Base-by-base conservation (phyloP, 2,329 filamentous ascomycete species). In the Emergomyces orientalis region DNA sequence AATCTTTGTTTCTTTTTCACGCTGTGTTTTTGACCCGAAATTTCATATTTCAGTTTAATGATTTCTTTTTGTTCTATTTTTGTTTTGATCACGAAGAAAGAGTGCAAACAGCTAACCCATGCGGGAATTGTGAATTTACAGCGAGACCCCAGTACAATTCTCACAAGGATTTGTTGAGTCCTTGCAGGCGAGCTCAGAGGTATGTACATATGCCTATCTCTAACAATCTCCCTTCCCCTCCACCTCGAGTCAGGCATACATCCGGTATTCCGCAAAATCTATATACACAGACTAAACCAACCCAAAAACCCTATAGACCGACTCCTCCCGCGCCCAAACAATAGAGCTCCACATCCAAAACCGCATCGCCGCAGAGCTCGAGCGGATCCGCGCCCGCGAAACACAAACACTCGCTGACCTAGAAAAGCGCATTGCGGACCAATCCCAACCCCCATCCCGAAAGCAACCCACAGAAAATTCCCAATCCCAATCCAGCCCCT, bases 291-390 rank as follows among this genome's bases (percentile, higher is more conserved):
- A 45, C 56, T 59, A 59, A 59, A 5, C 1, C 34, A 41, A 43
- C 22, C 34, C 47, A 49, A 57, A 4, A 37, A 57, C 22, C 30
- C 32, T n/a, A 64, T 74, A 97, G 93, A 93, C 89, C 77, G 92
- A 97, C 79, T 86, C 87, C 64, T 92, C 91, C 67, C 91, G 93
- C 74, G 84, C 88, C 71, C 90, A 90, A 78, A 82, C 87, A 72
- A 80, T 91, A 75, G 93, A 97, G 79, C 86, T 94, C 67, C 88
- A 93, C 71, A 87, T 96, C 76, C 92, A 97, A 80, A 80, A 85
- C 73, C 92, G 93, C 76, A 90, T 97, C 65, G 86, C 88, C 71
- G 82, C 86, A 71, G 92, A 97, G 79, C 90, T 97, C 68, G 86
- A 88, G 76, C 87, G 87, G 69, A 85, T 96, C 67, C 87, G 87